Evolutionary conservation across 2,329 filamentous ascomycete species (phyloP).

Genomic region (Fusarium fracticaudum): DNA sequence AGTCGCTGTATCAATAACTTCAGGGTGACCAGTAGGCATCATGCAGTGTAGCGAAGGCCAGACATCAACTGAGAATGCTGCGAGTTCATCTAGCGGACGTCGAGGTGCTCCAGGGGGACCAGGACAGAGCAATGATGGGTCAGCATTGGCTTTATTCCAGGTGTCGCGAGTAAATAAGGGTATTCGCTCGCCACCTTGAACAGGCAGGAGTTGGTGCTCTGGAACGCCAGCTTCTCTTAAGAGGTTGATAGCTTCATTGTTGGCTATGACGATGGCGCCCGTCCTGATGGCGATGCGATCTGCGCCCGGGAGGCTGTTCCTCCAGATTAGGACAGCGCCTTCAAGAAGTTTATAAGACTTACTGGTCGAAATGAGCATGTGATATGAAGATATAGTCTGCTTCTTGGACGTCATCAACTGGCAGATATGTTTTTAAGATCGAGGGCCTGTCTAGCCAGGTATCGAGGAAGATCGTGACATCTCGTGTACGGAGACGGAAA

Average conservation of each 20-base stretch:
- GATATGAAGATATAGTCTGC: neutral
- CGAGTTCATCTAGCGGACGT: neutral
- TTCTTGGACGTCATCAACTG: neutral
- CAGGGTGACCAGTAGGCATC: neutral
- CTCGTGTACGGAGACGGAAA: neutral
- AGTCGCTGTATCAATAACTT: neutral
- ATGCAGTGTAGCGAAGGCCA: neutral
- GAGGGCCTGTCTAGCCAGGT: neutral
- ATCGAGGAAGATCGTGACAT: neutral
- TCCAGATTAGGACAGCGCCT: too few species aligned
- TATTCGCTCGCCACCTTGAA: neutral
- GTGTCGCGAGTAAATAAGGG: neutral
- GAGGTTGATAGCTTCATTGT: neutral
- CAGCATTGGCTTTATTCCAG: fast-evolving
- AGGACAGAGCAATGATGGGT: neutral
- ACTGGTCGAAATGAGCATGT: neutral
- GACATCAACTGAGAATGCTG: neutral
- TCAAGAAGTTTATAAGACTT: fast-evolving
- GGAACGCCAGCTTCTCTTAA: neutral
- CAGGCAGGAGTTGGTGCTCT: neutral
- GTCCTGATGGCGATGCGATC: conserved; percentile 6
- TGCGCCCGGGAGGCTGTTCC: neutral
- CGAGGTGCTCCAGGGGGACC: neutral
- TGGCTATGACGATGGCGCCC: neutral
- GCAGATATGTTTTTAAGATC: neutral